Base-by-base conservation (phyloP, 108 stramenopile genomes). In the Parietichytrium sp. region DNA sequence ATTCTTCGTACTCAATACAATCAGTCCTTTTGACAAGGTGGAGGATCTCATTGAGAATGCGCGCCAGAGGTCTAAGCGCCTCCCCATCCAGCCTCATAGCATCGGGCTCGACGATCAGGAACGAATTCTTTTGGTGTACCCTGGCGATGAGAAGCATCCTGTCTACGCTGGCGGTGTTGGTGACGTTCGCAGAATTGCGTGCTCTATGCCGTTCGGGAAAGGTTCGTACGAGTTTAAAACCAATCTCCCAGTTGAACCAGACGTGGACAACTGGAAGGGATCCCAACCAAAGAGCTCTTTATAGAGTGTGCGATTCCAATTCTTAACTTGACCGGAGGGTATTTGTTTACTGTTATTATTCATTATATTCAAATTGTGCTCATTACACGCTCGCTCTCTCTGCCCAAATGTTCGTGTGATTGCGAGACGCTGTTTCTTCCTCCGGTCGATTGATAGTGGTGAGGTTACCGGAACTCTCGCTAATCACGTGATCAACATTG, bases 11-110 rank as follows among this genome's bases (percentile, higher is more conserved):
- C 55, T 72, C 36, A 23, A 30, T 0, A 38, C 55, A 18, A 12
- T 72, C 36, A 72, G 38, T 18, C 36, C 33, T 8, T 72, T 16
- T 18, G 55, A 30, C 30, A 27, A 0, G 4, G 38, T 72, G 15
- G 18, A 72, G 36, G 10, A 18, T 20, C 55, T 72, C 38, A 42
- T 42, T 7, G 30, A 33, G 0, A 0, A 30, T 15, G 30, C 36
- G 12, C 36, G 20, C 36, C 0, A 72, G 55, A 30, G 55, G 36
- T 8, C 33, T n/a, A 30, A 30, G 36, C 55, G 55, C 30, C 4
- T 72, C 25, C 55, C 55, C 0, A 72, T 72, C 18, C 55, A 72
- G 55, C 55, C 55, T 16, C 55, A 72, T 18, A 38, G 36, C 55
- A 18, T 42, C 12, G 29, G 4, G 8, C 25, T 38, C 12, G 4